Conservation (phyloP, 2,329 filamentous ascomycete species). For the Verticillium zaregamsianum region DNA sequence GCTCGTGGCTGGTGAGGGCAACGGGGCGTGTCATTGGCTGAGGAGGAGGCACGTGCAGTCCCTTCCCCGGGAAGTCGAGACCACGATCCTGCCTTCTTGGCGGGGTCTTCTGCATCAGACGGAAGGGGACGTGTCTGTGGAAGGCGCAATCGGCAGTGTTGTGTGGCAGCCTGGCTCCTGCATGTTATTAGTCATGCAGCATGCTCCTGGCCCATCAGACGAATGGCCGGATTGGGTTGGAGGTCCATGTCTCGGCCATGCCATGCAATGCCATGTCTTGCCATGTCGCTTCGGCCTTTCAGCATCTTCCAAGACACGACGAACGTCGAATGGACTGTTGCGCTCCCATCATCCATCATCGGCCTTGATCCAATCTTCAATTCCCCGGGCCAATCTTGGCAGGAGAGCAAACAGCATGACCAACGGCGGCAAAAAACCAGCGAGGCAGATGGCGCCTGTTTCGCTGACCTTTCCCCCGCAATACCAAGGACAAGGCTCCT, state of each 20-base stretch:
- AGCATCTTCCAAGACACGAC: no score
- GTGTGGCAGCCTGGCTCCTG: neutral
- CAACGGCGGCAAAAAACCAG: neutral
- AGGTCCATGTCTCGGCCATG: neutral
- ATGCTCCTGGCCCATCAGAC: no score
- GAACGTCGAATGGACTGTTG: no score
- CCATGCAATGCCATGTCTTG: neutral
- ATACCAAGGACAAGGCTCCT: slow-evolving; percentile 12
- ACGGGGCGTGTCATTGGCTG: neutral
- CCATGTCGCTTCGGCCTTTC: neutral
- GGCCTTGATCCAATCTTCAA: neutral
- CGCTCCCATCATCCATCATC: no score
- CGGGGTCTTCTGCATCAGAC: neutral
- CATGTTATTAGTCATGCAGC: neutral
- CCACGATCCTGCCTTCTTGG: neutral
- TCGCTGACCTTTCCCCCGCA: slow-evolving; percentile 4
- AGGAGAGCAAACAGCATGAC: neutral
- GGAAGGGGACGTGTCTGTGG: neutral
- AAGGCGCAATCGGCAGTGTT: neutral
- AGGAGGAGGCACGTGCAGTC: neutral
- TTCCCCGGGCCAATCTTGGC: neutral
- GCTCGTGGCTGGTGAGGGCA: neutral
- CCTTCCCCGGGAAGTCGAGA: neutral
- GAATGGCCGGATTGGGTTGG: neutral
- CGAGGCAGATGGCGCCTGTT: neutral